phyloP scores from a whole-genome alignment of 2,329 filamentous ascomycete species.

The Phaeosphaeriaceae sp. region DNA sequence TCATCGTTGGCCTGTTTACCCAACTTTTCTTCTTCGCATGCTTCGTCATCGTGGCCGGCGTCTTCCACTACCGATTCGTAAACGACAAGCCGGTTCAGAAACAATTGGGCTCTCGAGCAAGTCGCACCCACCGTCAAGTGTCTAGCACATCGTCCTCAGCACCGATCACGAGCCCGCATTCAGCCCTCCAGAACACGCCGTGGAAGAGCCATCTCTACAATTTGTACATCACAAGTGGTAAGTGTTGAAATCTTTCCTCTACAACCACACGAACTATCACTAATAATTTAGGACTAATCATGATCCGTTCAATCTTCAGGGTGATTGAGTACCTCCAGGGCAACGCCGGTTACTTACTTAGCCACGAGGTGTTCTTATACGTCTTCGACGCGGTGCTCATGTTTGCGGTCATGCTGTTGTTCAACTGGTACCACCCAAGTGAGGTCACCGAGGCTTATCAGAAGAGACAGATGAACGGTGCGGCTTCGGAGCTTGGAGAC shows the following conservation, averaged over 20 bases:
- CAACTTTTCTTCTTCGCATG: conserved; percentile 60
- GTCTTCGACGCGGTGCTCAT: conserved; percentile 56
- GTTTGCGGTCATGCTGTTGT: conserved; percentile 52
- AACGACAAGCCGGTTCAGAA: conserved; percentile 14
- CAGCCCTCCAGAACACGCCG: conserved; percentile 11
- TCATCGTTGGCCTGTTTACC: conserved; percentile 48
- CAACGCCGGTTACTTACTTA: conserved; percentile 53
- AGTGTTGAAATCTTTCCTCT: too few species aligned
- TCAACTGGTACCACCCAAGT: conserved; percentile 50
- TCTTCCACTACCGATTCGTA: conserved; percentile 28
- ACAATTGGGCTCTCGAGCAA: neutral
- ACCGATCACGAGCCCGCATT: neutral
- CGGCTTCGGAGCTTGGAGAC: neutral
- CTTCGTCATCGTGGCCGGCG: conserved; percentile 48
- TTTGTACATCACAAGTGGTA: conserved; percentile 53
- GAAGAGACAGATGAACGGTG: conserved; percentile 8
- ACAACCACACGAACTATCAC: too few species aligned
- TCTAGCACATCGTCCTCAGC: neutral
- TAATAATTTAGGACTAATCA: too few species aligned
- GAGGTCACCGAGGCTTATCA: conserved; percentile 27
- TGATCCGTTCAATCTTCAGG: conserved; percentile 59
- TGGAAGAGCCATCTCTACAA: conserved; percentile 49
- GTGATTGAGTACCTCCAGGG: conserved; percentile 58
- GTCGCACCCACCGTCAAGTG: neutral
- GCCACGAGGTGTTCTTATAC: conserved; percentile 54